These are phyloP conservation scores for Pharnaceum exiguum DNA, from an alignment of 148 eudicot species.

Conservation along the genomic window DNA sequence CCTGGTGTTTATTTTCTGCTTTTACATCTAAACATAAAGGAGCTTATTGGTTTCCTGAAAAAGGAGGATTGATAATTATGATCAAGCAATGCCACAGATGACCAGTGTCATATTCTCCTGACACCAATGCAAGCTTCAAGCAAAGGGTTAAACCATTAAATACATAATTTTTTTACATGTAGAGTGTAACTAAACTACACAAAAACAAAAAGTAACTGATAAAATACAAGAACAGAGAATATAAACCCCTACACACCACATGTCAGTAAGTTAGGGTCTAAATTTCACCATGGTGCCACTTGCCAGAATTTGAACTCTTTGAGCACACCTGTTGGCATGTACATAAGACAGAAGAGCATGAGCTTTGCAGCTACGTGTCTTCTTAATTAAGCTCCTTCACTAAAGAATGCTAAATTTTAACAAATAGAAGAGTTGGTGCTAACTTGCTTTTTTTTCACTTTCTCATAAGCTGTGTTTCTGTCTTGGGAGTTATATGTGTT, in stretches of 20 bases:
- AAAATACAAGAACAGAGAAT: too few relatives aligned
- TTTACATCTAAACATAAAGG: not conserved
- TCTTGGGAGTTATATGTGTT: too few relatives aligned
- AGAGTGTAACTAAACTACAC: too few relatives aligned
- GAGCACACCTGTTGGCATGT: constrained; percentile 8
- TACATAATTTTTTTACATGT: too few relatives aligned
- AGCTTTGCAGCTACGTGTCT: constrained; percentile 12
- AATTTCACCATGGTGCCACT: constrained; percentile 5
- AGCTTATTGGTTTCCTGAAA: too few relatives aligned
- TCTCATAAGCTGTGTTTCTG: too few relatives aligned
- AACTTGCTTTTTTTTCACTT: not conserved
- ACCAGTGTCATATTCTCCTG: too few relatives aligned
- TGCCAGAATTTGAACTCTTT: not conserved
- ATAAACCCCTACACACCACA: not conserved
- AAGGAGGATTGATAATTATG: too few relatives aligned
- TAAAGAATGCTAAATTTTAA: not conserved
- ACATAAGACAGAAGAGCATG: constrained; percentile 9
- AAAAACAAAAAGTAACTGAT: too few relatives aligned
- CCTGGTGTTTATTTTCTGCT: not conserved
- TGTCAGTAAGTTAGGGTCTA: not conserved
- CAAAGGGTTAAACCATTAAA: too few relatives aligned
- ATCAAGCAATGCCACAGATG: too few relatives aligned
- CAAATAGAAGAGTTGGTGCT: not conserved
- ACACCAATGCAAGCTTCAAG: too few relatives aligned
- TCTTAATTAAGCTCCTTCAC: not conserved